Evolutionary conservation across 1,284 basidiomycete genomes (phyloP), one percentile per base, ranked within the genome.

Genomic region (Ceratobasidium sp.): DNA sequence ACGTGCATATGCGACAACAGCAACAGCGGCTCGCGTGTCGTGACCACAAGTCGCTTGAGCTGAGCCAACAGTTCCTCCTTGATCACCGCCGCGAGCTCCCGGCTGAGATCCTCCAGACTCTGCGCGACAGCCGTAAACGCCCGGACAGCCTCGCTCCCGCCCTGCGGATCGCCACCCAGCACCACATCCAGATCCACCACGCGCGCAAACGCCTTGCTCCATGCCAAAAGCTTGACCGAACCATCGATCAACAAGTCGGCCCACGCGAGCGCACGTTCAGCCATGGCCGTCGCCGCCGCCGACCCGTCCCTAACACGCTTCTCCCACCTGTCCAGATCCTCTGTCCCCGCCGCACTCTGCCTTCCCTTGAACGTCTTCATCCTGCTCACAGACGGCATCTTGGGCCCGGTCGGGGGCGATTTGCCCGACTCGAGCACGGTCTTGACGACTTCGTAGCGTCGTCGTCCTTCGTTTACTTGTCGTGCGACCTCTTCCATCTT

Each of bases 381-480:
- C 26, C 45, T 8, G 21, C 45, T 48, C 34, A 45, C 23, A 28
- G 34, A 28, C 48, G 48, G 4, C 8, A 58, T 58, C 34, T 39
- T 45, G 16, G 60, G 60, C 28, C 62, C 55, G 28, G 57, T 23
- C 43, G 32, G 59, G 43, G 34, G 57, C 10, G 58, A 62, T 52
- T 70, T 67, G 9, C 59, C 71, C 5, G 52, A 50, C 12, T 73
- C 74, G 41, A 83, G 79, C 12, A 81, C 80, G 28, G 76, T 77
- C 73, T 89, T 90, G 8, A 96, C 90, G 41, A 96, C 89, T 79
- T 97, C 96, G 76, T 90, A 89, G 28, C 94, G 84, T 72, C 95
- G 84, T 77, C 93, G 86, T 50, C 89, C 90, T 78, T 97, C 94
- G 77, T 97, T 97, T 58, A 98, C 92, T 74, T 90, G 89, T 75